A percentile compares a stretch with the other conserved stretches of the same genome.
These are phyloP conservation scores for Corrigiola litoralis DNA, from an alignment of 179 eudicot species.

Conservation along the genomic window DNA sequence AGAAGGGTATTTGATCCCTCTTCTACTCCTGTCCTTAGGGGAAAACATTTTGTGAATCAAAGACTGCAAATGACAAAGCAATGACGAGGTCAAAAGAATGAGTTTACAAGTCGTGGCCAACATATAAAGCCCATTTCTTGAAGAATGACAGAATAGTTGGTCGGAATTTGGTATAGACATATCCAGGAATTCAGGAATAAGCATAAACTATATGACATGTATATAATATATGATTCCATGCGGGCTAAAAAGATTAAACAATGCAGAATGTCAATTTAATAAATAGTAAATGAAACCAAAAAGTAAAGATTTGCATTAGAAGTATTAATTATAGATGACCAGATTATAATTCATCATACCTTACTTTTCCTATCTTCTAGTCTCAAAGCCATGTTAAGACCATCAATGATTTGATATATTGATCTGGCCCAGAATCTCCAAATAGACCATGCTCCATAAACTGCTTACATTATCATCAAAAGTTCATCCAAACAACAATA, in stretches of 20 bases:
- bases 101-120: conserved; percentile 17
- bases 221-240: conserved; percentile 3
- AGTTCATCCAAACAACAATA: neutral
- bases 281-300: neutral
- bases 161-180: conserved; percentile 17
- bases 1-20: conserved; percentile 24
- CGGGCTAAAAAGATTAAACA: neutral
- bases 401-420: conserved; percentile 21
- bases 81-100: conserved; percentile 6
- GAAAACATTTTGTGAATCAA: conserved; percentile 42
- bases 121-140: conserved; percentile 16
- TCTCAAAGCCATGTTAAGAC: conserved; percentile 25
- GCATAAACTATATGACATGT: neutral
- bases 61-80: conserved; percentile 28
- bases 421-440: conserved; percentile 26
- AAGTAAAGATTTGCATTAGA: neutral
- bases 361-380: conserved; percentile 29
- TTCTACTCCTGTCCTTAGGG: conserved; percentile 27
- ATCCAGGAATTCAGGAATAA: conserved; percentile 26
- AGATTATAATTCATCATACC: conserved; percentile 16
- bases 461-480: conserved; percentile 14
- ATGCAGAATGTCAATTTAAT: neutral
- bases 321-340: neutral
- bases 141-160: conserved; percentile 22
- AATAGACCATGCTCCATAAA: conserved; percentile 17